Evolutionary conservation across 1,139 yeast species (phyloP), one percentile per base, ranked within the genome.

Genomic region (Yamadazyma pseudoaaseri): DNA sequence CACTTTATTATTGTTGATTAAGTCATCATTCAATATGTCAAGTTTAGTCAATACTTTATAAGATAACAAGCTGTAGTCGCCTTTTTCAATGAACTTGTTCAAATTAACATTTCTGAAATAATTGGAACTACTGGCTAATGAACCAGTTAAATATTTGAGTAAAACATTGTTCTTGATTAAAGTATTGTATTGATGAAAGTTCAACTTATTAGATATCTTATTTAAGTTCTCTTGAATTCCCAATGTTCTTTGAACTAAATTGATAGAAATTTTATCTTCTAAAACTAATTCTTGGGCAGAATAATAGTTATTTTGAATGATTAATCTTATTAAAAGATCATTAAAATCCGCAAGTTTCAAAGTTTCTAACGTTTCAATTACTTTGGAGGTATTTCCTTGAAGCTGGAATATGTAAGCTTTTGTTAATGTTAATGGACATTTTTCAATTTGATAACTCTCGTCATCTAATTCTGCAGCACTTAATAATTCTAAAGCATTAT

Each of bases 351-450:
- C 49, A 23, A 48, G 34, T 27, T 55, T 53, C 22, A 50, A 52
- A 29, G 38, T 47, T 4, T 53, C 36, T 41, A 66, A 54, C 4
- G 80, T 60, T 2, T 56, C 47, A 31, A 58, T 42, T 2, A 87
- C 76, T 33, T 67, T 65, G 1, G 52, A 63, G 2, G 38, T 26
- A 7, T 75, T 56, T 6, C 81, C 81, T 21, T 60, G 52, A 9
- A 69, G 41, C 41, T 76, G 79, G 37, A 77, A 61, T 15, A 82
- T 76, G 51, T 76, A 87, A 1, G 95, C 83, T 18, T 74, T 73
- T 49, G 90, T 94, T 28, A 86, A 58, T 38, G 72, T 53, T 25
- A 86, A 82, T 13, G 94, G 90, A 11, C 73, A 67, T 17, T 79
- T 51, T 52, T 80, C 86, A 20, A 59, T 47, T 11, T 60, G 48